Conservation (phyloP, 345 rosid species). For the Schrenkiella parvula region DNA sequence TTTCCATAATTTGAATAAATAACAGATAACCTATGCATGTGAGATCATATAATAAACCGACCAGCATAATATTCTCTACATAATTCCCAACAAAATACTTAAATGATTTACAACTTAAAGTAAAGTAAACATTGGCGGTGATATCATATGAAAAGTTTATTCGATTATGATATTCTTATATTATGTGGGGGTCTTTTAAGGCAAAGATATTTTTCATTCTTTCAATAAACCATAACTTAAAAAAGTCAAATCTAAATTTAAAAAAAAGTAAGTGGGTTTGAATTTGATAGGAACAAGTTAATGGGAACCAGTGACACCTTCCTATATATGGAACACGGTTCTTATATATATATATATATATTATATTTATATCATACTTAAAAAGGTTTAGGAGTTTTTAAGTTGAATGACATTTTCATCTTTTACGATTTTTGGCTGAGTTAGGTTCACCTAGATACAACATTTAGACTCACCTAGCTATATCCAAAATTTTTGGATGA, state of each 20-base stretch:
- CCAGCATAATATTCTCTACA: conserved; percentile 1
- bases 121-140: neutral
- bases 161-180: conserved; percentile 1
- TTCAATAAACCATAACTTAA: conserved; percentile 1
- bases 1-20: neutral
- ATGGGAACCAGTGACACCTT: conserved; percentile 24
- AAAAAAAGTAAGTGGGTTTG: neutral
- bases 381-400: too few species aligned
- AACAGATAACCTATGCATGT: conserved; percentile 6
- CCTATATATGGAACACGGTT: conserved; percentile 7
- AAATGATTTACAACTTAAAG: conserved; percentile 9
- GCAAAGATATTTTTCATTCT: neutral
- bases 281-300: conserved; percentile 30
- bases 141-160: neutral
- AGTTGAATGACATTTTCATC: too few species aligned
- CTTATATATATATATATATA: neutral
- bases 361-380: too few species aligned
- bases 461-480: too few species aligned
- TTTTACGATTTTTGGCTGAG: too few species aligned
- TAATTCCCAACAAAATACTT: neutral
- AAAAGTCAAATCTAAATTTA: conserved; percentile 6
- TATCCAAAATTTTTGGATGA: too few species aligned
- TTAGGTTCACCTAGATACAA: too few species aligned
- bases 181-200: conserved; percentile 3
- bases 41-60: conserved; percentile 6